Conservation (phyloP, 2,329 filamentous ascomycete species). For the Colletotrichum sansevieriae region DNA sequence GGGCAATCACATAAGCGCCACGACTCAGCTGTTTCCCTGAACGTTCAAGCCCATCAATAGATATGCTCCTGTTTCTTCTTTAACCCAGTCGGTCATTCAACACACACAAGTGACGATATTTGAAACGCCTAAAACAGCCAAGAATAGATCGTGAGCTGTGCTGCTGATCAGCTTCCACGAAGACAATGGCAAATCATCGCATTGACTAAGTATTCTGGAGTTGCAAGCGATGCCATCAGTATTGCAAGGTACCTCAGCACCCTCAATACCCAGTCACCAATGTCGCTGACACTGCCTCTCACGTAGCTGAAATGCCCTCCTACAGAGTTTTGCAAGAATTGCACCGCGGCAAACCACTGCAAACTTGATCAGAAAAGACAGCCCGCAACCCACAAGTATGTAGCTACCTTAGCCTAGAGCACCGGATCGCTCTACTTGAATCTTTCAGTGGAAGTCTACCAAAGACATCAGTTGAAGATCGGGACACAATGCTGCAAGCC, state of each 20-base stretch:
- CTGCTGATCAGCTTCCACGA: rapidly evolving
- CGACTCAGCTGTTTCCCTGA: too few relatives aligned
- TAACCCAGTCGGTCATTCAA: not conserved
- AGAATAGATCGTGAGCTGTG: not conserved
- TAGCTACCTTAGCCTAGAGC: slow-evolving; percentile 30
- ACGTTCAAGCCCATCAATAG: too few relatives aligned
- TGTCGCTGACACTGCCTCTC: not conserved
- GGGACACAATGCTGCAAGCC: slow-evolving; percentile 38
- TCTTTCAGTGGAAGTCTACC: slow-evolving; percentile 33
- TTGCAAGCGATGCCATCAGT: slow-evolving; percentile 9
- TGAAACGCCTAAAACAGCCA: slow-evolving; percentile 1
- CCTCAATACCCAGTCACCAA: not conserved
- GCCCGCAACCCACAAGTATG: slow-evolving; percentile 41
- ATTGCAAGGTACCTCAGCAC: not conserved
- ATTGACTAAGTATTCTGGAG: not conserved
- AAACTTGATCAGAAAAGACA: slow-evolving; percentile 35
- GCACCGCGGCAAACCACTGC: slow-evolving; percentile 23
- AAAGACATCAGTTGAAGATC: slow-evolving; percentile 7
- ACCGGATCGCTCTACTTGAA: slow-evolving; percentile 41
- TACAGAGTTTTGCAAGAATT: slow-evolving; percentile 41
- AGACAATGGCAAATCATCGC: too few relatives aligned
- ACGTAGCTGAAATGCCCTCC: slow-evolving; percentile 40
- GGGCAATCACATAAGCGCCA: too few relatives aligned
- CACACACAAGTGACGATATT: not conserved
- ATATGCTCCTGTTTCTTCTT: too few relatives aligned